Base-by-base conservation (phyloP, 257 asterid species). In the Salvia hispanica region DNA sequence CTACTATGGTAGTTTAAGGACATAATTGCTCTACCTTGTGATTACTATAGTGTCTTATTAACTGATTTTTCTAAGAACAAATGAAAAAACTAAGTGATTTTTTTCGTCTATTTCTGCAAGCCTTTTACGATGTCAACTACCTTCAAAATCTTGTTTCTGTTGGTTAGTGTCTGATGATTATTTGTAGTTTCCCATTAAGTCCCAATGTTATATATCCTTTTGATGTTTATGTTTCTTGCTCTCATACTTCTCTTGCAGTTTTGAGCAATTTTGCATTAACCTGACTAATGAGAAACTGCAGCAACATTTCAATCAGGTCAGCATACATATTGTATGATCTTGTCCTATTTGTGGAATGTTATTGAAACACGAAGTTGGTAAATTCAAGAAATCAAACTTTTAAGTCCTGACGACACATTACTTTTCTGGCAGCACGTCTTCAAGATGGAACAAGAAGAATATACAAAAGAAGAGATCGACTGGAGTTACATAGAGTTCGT, bases 391-490 rank as follows among this genome's bases (percentile, higher is more conserved):
- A 61, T 37, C 44, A 55, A 43, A 73, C 61, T 36, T n/a, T 58
- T 66, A 66, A 43, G 60, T 43, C 58, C 62, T 34, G 56, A 48
- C 10, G 50, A 13, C 70, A 50, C 70, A 40, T 64, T 70, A 31
- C 65, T 64, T 68, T 28, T 74, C 66, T 31, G 56, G 70, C 95
- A 91, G 98, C 98, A 89, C 62, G 96, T 91, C 74, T 91, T 91
- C 79, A 91, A 91, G 80, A 88, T 86, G 96, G 97, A 91, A 77
- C 97, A 91, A 83, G 97, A 91, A 82, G 96, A 91, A 78, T 91
- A 91, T 75, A 82, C 86, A 16, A 88, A 84, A 73, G 97, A 91
- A 83, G 95, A 85, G 77, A 91, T 91, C 72, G 88, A 91, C 71
- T 91, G 97, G 97, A 91, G 97, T 79, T 91, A 88, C 70, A 89